These are phyloP conservation scores for Globisporangium apiculatum DNA, from an alignment of 352 stramenopile species.

Conservation along the genomic window DNA sequence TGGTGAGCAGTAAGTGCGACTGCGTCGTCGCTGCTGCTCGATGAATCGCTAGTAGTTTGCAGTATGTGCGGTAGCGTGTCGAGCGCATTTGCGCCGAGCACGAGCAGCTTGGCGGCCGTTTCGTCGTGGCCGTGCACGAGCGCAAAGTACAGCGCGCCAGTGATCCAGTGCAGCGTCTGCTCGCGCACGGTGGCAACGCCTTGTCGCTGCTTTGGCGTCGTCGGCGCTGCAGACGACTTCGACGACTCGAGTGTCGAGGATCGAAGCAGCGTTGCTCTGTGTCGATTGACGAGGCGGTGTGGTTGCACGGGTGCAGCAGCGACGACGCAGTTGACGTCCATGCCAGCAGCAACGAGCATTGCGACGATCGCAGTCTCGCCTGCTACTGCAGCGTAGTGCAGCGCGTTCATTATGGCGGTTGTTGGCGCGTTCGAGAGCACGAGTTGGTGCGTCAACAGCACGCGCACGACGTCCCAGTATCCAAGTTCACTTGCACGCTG, in stretches of 20 bases:
- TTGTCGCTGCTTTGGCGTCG: neutral
- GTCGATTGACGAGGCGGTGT: neutral
- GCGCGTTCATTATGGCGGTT: slow-evolving; percentile 27
- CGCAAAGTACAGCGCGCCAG: slow-evolving; percentile 40
- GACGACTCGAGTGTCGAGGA: neutral
- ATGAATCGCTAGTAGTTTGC: too few relatives aligned
- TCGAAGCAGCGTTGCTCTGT: neutral
- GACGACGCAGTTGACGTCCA: slow-evolving; percentile 49
- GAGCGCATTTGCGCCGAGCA: slow-evolving; percentile 41
- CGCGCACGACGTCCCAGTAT: slow-evolving; percentile 38
- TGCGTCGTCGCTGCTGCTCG: neutral
- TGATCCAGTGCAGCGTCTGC: slow-evolving; percentile 10
- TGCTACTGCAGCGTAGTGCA: slow-evolving; percentile 43
- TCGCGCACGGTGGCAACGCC: too few relatives aligned
- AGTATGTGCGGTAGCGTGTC: slow-evolving; percentile 27
- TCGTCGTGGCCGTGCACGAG: slow-evolving; percentile 44
- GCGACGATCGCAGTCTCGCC: slow-evolving; percentile 35
- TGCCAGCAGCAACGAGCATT: slow-evolving; percentile 36
- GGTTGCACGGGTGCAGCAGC: neutral
- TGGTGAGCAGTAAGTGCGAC: too few relatives aligned
- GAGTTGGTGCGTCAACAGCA: slow-evolving; percentile 46
- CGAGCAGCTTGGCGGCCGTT: slow-evolving; percentile 47
- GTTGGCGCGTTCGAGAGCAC: slow-evolving; percentile 31
- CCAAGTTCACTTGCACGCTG: slow-evolving; percentile 34
- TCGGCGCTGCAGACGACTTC: neutral